These are phyloP conservation scores for Wickerhamomyces silvicola DNA, from an alignment of 805 yeast species.

Conservation along the genomic window DNA sequence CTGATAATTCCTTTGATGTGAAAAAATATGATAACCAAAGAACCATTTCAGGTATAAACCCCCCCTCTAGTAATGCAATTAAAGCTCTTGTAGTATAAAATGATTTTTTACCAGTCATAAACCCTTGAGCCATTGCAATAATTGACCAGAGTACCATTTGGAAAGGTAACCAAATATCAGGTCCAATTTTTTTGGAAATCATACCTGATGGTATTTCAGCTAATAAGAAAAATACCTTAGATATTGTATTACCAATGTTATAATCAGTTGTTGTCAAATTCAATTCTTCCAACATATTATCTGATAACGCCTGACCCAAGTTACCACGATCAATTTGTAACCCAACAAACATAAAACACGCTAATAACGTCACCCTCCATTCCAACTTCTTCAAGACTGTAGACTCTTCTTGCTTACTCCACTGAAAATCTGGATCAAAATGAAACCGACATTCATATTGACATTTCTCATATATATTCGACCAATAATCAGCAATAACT, in stretches of 20 bases:
- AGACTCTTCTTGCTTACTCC: slow-evolving; percentile 47
- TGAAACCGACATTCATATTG: slow-evolving; percentile 47
- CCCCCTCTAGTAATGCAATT: slow-evolving; percentile 55
- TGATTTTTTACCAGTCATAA: slow-evolving; percentile 32
- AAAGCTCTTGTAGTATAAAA: slow-evolving; percentile 44
- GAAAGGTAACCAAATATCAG: slow-evolving; percentile 53
- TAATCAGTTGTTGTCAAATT: slow-evolving; percentile 46
- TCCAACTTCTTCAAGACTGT: slow-evolving; percentile 44
- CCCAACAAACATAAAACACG: slow-evolving; percentile 50
- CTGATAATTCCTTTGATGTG: slow-evolving; percentile 50
- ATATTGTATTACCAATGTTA: slow-evolving; percentile 52
- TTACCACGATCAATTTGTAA: slow-evolving; percentile 55
- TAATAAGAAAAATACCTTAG: slow-evolving; percentile 39
- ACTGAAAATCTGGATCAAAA: slow-evolving; percentile 50
- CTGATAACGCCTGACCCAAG: slow-evolving; percentile 51
- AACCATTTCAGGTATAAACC: slow-evolving; percentile 58
- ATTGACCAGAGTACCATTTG: slow-evolving; percentile 55
- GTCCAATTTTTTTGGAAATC: slow-evolving; percentile 53
- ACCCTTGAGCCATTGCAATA: slow-evolving; percentile 47
- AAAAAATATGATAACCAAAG: slow-evolving; percentile 66
- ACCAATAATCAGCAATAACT: slow-evolving; percentile 36
- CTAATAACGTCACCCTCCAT: slow-evolving; percentile 45
- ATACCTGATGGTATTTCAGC: slow-evolving; percentile 64
- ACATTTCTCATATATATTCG: slow-evolving; percentile 37
- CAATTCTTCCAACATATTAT: slow-evolving; percentile 46